A percentile compares a stretch with the other conserved stretches of the same genome.
phyloP scores from a whole-genome alignment of 441 rosid genomes.

The Erysimum cheiri region DNA sequence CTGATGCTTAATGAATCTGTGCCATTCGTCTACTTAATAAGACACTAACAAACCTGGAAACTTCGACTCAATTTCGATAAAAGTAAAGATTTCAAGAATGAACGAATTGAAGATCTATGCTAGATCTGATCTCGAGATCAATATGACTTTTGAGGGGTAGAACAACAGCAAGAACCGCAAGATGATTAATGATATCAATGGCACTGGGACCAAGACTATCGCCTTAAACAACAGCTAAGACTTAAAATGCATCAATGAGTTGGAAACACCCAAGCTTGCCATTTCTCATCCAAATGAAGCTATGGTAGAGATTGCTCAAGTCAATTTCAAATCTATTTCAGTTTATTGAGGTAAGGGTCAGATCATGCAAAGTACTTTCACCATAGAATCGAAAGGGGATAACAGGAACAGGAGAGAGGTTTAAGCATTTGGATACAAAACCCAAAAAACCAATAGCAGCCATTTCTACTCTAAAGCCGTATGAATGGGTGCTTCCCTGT shows the following conservation, averaged over 20 bases:
- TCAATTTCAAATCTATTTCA: conserved; percentile 11
- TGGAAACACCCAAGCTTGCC: background rate
- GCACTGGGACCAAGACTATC: background rate
- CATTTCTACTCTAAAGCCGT: conserved; percentile 13
- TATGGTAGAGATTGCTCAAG: conserved; percentile 1
- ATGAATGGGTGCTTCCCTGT: background rate
- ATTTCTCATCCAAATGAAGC: conserved; percentile 16
- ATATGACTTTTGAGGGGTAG: background rate
- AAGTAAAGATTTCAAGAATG: background rate
- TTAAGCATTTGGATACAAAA: background rate
- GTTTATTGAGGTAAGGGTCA: background rate
- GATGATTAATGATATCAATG: background rate
- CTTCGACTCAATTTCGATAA: background rate
- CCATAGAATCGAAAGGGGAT: conserved; percentile 3
- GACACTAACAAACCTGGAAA: background rate
- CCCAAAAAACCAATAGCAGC: background rate
- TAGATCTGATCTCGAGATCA: background rate
- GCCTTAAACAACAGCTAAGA: conserved; percentile 6
- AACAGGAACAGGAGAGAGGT: background rate
- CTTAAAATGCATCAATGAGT: background rate
- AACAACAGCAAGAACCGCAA: background rate
- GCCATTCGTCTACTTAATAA: background rate
- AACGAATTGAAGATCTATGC: background rate
- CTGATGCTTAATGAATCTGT: conserved; percentile 1
- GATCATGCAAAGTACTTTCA: conserved; percentile 10